A percentile compares a stretch with the other conserved stretches of the same genome.
phyloP scores from a whole-genome alignment of 305 asterid species.

The Fraxinus baroniana region DNA sequence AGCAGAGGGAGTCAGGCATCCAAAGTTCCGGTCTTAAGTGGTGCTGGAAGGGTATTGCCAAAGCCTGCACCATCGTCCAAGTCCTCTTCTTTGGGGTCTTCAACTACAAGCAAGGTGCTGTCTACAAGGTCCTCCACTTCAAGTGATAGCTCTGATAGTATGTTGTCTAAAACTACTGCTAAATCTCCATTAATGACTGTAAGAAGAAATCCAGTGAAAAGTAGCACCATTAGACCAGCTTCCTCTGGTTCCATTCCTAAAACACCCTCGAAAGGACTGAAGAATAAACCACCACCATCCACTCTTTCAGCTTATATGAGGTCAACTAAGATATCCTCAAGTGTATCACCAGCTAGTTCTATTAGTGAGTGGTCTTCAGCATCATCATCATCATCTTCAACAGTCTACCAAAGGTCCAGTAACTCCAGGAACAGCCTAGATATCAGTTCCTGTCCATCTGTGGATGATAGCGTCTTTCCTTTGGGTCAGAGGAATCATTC shows the following conservation, averaged over 20 bases:
- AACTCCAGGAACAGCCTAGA: slow-evolving; percentile 67
- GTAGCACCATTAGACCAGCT: slow-evolving; percentile 36
- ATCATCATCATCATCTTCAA: slow-evolving; percentile 74
- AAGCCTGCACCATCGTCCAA: slow-evolving; percentile 49
- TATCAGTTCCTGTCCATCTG: slow-evolving; percentile 56
- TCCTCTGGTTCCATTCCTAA: slow-evolving; percentile 48
- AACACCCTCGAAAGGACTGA: slow-evolving; percentile 53
- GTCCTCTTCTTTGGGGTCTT: slow-evolving; percentile 47
- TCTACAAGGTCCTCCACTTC: slow-evolving; percentile 54
- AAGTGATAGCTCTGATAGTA: slow-evolving; percentile 54
- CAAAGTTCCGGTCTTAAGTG: slow-evolving; percentile 44
- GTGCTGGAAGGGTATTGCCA: slow-evolving; percentile 55
- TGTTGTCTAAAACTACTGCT: slow-evolving; percentile 42
- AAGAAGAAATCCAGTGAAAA: slow-evolving; percentile 54
- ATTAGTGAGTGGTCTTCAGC: slow-evolving; percentile 93
- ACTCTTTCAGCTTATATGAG: slow-evolving; percentile 46
- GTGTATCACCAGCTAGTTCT: slow-evolving; percentile 86
- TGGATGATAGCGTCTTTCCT: slow-evolving; percentile 39
- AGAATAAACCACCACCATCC: slow-evolving; percentile 45
- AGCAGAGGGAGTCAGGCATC: slow-evolving; percentile 52
- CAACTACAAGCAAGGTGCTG: slow-evolving; percentile 43
- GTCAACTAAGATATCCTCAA: slow-evolving; percentile 63
- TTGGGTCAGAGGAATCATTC: slow-evolving; percentile 35
- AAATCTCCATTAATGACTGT: slow-evolving; percentile 45
- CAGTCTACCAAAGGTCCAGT: slow-evolving; percentile 43